phyloP scores from a whole-genome alignment of 2,329 filamentous ascomycete species.

The Phialocephala subalpina region DNA sequence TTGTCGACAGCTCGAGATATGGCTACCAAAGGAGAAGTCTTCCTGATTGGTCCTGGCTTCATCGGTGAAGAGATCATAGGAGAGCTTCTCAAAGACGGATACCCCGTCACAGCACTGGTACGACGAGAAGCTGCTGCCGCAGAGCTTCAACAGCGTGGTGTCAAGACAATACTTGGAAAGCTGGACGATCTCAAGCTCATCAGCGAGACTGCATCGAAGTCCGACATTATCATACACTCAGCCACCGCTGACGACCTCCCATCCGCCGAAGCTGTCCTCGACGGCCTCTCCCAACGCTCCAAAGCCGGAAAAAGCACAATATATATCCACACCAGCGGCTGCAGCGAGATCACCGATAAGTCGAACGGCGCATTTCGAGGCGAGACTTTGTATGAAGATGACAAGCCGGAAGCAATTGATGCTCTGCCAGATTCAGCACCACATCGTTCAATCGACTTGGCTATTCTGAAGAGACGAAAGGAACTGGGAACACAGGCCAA shows the following conservation, averaged over 20 bases:
- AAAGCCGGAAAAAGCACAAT: slow-evolving; percentile 48
- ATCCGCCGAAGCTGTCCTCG: slow-evolving; percentile 53
- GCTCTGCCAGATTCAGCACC: slow-evolving; percentile 50
- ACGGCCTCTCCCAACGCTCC: slow-evolving; percentile 50
- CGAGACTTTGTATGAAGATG: slow-evolving; percentile 51
- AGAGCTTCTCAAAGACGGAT: slow-evolving; percentile 49
- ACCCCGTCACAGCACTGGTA: slow-evolving; percentile 52
- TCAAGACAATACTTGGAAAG: neutral
- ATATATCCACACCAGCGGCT: slow-evolving; percentile 58
- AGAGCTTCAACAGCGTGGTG: slow-evolving; percentile 8
- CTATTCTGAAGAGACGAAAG: slow-evolving; percentile 49
- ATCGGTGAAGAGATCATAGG: slow-evolving; percentile 57
- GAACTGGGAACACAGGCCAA: slow-evolving; percentile 44
- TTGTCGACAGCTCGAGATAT: no score
- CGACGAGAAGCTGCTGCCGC: slow-evolving; percentile 51
- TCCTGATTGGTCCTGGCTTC: slow-evolving; percentile 55
- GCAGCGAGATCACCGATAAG: slow-evolving; percentile 50
- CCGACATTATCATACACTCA: slow-evolving; percentile 56
- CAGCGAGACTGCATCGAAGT: slow-evolving; percentile 41
- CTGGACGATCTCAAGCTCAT: slow-evolving; percentile 3
- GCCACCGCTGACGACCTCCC: slow-evolving; percentile 58
- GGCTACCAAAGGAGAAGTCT: slow-evolving; percentile 40
- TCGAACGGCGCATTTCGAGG: slow-evolving; percentile 38
- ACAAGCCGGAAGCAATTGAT: slow-evolving; percentile 50
- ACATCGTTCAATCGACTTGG: slow-evolving; percentile 55